These are phyloP conservation scores for Sparassis latifolia DNA, from an alignment of 1,284 basidiomycete genomes.

Conservation along the genomic window DNA sequence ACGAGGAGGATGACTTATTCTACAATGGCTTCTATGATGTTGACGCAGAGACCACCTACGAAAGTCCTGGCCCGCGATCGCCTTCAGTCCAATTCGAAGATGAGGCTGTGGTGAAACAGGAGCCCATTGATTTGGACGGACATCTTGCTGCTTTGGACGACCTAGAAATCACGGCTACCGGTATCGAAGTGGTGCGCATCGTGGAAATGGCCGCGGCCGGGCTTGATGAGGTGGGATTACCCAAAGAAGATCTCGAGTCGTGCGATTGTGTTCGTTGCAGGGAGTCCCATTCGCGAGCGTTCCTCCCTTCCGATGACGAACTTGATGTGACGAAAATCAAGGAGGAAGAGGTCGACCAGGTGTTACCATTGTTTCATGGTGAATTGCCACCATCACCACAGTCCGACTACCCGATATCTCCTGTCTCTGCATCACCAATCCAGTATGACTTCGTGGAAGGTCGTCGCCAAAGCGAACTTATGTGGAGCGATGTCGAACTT, in stretches of 20 bases:
- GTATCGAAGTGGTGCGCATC: conserved; percentile 32
- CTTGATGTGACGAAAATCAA: conserved; percentile 27
- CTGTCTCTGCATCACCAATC: conserved; percentile 9
- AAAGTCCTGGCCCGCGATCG: conserved; percentile 52
- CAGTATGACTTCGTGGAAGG: conserved; percentile 12
- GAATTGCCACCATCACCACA: conserved; percentile 12
- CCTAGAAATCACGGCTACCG: conserved; percentile 25
- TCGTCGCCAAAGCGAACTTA: conserved; percentile 21
- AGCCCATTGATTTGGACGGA: conserved; percentile 51
- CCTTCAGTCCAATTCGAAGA: conserved; percentile 37
- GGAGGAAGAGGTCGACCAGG: conserved; percentile 26
- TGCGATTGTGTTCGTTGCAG: conserved; percentile 35
- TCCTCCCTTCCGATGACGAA: conserved; percentile 16
- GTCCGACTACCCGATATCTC: conserved; percentile 3
- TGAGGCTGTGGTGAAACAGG: conserved; percentile 46
- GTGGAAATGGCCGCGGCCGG: conserved; percentile 32
- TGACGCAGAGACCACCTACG: conserved; percentile 47
- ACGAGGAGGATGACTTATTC: conserved; percentile 21
- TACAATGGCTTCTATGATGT: conserved; percentile 26
- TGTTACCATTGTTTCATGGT: conserved; percentile 14
- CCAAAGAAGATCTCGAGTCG: conserved; percentile 38
- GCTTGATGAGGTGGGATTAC: conserved; percentile 24
- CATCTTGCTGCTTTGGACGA: conserved; percentile 64
- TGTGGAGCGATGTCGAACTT: conserved; percentile 43
- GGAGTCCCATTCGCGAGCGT: conserved; percentile 2